Conservation (phyloP, 306 rosid genomes). For the Sphenostylis stenocarpa region DNA sequence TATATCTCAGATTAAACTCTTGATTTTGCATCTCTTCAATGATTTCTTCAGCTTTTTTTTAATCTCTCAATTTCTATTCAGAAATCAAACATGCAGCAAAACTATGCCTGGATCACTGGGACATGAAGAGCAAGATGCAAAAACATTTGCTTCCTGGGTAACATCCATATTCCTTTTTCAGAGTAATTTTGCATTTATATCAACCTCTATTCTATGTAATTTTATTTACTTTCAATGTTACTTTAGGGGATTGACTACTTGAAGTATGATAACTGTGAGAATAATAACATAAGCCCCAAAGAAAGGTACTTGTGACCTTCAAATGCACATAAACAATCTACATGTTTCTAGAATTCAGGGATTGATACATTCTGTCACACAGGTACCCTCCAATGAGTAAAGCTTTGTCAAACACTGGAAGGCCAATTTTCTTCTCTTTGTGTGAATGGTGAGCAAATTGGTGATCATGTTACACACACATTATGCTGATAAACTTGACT, state of each 20-base stretch:
- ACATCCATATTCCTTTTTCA: constrained; percentile 4
- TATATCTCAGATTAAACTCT: constrained; percentile 29
- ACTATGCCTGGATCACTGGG: constrained; percentile 80
- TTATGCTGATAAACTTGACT: neutral
- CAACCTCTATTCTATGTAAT: neutral
- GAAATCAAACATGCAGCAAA: constrained; percentile 64
- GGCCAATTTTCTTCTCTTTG: constrained; percentile 63
- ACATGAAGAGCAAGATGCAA: constrained; percentile 75
- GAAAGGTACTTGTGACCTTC: constrained; percentile 45
- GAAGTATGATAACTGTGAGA: constrained; percentile 78
- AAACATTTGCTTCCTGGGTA: constrained; percentile 83
- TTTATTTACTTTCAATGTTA: neutral
- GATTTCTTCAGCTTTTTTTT: constrained; percentile 16
- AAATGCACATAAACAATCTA: neutral
- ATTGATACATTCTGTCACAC: constrained; percentile 11
- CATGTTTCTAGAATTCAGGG: neutral
- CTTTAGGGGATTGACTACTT: constrained; percentile 70
- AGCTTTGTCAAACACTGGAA: constrained; percentile 54
- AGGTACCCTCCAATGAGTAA: constrained; percentile 72
- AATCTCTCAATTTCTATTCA: constrained; percentile 26
- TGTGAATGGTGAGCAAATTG: constrained; percentile 71
- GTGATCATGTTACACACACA: neutral
- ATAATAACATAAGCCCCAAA: constrained; percentile 53
- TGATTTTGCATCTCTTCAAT: neutral
- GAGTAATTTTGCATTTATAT: neutral